A percentile compares a stretch with the other conserved stretches of the same genome.
Evolutionary conservation across 2,329 filamentous ascomycete genomes (phyloP).

Genomic region (Bipolaris victoriae): DNA sequence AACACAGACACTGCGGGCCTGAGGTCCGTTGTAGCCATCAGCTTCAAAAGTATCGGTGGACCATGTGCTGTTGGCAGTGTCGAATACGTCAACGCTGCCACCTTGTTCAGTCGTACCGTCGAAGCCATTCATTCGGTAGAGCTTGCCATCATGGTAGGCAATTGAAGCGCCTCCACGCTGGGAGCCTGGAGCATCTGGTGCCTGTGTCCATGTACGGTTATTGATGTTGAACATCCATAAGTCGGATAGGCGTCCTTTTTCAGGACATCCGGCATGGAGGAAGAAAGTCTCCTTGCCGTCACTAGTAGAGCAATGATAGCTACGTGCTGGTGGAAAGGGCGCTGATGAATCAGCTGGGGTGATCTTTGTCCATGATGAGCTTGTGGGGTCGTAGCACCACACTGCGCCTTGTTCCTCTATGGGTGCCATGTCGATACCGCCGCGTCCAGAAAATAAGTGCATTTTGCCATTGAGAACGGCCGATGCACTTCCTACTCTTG

Average conservation of each 20-base stretch:
- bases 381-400: slow-evolving; percentile 75
- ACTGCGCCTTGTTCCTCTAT: slow-evolving; percentile 76
- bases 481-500: slow-evolving; percentile 76
- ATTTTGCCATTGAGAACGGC: slow-evolving; percentile 71
- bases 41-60: slow-evolving; percentile 45
- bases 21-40: slow-evolving; percentile 56
- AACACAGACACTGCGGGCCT: slow-evolving; percentile 57
- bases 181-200: slow-evolving; percentile 70
- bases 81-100: slow-evolving; percentile 70
- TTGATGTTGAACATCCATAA: slow-evolving; percentile 78
- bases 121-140: slow-evolving; percentile 83
- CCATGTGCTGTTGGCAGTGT: slow-evolving; percentile 52
- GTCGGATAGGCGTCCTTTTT: slow-evolving; percentile 68
- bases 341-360: slow-evolving; percentile 59
- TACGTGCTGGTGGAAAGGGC: slow-evolving; percentile 67
- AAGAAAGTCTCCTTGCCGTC: slow-evolving; percentile 73
- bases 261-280: slow-evolving; percentile 76
- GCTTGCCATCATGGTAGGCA: slow-evolving; percentile 64
- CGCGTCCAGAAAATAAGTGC: slow-evolving; percentile 82
- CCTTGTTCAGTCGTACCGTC: slow-evolving; percentile 74
- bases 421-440: slow-evolving; percentile 70
- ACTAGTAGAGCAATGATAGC: slow-evolving; percentile 71
- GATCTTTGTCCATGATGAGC: slow-evolving; percentile 69
- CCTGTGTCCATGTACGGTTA: slow-evolving; percentile 68
- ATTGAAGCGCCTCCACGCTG: slow-evolving; percentile 72